These are phyloP conservation scores for Vicia sativa DNA, from an alignment of 306 rosid genomes.

Conservation along the genomic window DNA sequence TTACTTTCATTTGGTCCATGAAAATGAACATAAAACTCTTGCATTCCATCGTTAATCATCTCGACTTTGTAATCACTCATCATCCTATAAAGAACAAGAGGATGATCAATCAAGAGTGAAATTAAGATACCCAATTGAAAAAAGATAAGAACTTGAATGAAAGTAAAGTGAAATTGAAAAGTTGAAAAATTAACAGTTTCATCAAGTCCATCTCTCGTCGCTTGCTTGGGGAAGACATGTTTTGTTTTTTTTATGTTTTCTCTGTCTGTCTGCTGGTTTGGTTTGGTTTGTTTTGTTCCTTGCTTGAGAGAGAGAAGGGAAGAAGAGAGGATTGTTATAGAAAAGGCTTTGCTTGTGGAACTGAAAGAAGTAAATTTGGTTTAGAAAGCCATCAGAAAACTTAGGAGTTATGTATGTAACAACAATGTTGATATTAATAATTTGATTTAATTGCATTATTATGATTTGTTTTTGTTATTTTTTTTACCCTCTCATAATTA, in stretches of 20 bases:
- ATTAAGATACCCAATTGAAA: conserved; percentile 34
- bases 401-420: not conserved
- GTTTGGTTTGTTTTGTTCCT: conserved; percentile 1
- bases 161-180: not conserved
- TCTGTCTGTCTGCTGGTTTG: not conserved
- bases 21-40: conserved; percentile 63
- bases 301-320: conserved; percentile 2
- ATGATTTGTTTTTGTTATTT: too few relatives aligned
- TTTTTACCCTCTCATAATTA: too few relatives aligned
- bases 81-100: conserved; percentile 41
- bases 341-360: conserved; percentile 45
- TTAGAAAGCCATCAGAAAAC: conserved; percentile 28
- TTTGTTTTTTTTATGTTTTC: not conserved
- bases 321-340: conserved; percentile 31
- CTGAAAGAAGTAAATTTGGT: conserved; percentile 44
- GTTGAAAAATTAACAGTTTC: conserved; percentile 50
- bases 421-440: not conserved
- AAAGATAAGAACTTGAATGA: conserved; percentile 36
- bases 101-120: conserved; percentile 34
- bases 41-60: conserved; percentile 69
- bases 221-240: conserved; percentile 70
- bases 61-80: conserved; percentile 71
- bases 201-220: conserved; percentile 71
- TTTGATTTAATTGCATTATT: too few relatives aligned
- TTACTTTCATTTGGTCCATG: conserved; percentile 60